phyloP scores from a whole-genome alignment of 148 eudicot genomes.

The Agrostemma githago region DNA sequence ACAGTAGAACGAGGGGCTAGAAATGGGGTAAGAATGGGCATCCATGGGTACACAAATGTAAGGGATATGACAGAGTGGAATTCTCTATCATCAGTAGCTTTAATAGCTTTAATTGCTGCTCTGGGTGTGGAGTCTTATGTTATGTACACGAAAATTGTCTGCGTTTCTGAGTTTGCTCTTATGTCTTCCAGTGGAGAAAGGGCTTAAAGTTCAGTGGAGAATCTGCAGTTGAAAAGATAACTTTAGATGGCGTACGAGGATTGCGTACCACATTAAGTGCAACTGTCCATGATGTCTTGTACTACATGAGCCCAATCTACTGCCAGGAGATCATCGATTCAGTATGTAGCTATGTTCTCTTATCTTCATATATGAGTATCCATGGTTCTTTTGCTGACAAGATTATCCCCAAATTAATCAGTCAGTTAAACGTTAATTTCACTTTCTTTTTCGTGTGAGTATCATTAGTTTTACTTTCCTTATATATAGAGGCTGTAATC shows the following conservation, averaged over 20 bases:
- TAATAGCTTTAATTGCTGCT: not conserved
- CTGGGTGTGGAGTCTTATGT: not conserved
- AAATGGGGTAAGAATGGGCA: not conserved
- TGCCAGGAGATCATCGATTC: constrained; percentile 96
- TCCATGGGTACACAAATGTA: not conserved
- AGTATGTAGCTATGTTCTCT: constrained; percentile 36
- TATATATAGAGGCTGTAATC: not conserved
- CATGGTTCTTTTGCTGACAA: not conserved
- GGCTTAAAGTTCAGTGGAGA: constrained; percentile 91
- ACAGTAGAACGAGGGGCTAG: not conserved
- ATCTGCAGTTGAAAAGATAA: constrained; percentile 76
- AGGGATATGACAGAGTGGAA: not conserved
- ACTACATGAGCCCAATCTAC: constrained; percentile 99
- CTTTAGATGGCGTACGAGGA: constrained; percentile 87
- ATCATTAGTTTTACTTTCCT: not conserved
- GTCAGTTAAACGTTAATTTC: not conserved
- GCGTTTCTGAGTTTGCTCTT: constrained; percentile 8
- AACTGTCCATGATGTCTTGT: constrained; percentile 92
- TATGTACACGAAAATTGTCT: not conserved
- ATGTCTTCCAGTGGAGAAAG: constrained; percentile 75
- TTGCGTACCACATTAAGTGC: constrained; percentile 85
- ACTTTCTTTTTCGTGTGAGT: not conserved
- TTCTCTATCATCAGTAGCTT: too few species aligned
- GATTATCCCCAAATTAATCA: not conserved
- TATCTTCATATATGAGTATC: not conserved